Conservation (phyloP, 306 rosid genomes). For the Amphicarpaea edgeworthii region DNA sequence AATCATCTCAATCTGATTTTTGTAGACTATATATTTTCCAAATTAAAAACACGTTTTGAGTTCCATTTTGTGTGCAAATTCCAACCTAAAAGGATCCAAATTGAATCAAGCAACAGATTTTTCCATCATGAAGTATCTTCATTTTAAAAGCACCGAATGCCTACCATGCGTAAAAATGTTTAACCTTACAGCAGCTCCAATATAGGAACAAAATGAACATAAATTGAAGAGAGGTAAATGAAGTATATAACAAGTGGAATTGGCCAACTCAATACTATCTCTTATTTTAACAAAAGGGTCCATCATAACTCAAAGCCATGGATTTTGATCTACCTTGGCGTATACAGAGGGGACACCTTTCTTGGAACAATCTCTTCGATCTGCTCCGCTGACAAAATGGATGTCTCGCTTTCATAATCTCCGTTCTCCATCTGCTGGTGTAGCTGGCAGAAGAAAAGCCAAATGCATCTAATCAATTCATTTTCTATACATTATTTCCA, state of each 20-base stretch:
- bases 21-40: no score
- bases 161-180: neutral
- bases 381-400: constrained; percentile 64
- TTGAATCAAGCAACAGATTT: no score
- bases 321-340: constrained; percentile 52
- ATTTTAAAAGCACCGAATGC: no score
- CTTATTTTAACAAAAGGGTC: neutral
- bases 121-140: no score
- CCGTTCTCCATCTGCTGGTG: constrained; percentile 71
- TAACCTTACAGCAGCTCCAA: neutral
- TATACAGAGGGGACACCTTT: constrained; percentile 64
- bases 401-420: constrained; percentile 60
- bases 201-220: constrained; percentile 14
- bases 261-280: neutral
- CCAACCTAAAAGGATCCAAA: no score
- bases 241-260: constrained; percentile 14
- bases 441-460: constrained; percentile 52
- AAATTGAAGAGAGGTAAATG: constrained; percentile 5
- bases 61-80: no score
- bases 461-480: constrained; percentile 12
- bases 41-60: no score
- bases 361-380: constrained; percentile 73
- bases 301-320: neutral
- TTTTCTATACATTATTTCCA: constrained; percentile 6
- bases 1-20: no score